Evolutionary conservation across 2,329 filamentous ascomycete genomes (phyloP), one percentile per base, ranked within the genome.

Genomic region (Fonsecaea erecta): DNA sequence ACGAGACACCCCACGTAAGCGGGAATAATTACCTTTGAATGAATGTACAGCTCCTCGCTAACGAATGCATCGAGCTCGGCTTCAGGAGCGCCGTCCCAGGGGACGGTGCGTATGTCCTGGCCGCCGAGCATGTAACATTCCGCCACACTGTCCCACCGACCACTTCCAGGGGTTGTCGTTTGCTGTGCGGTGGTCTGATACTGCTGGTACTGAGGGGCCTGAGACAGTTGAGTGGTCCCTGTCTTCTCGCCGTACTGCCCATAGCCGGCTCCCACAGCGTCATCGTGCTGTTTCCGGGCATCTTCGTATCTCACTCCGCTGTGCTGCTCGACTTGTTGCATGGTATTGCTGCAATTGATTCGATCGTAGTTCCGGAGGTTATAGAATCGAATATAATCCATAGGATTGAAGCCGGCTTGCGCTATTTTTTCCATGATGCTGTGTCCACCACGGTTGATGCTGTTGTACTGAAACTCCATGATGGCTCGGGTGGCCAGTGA

Each of bases 381-480:
- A 80, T 92, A 95, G 79, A 95, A 95, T 56, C 87, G 84, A 71
- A 96, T 91, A 77, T 93, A 95, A 51, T 87, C 80, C 73, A 84
- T 81, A 0, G 90, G 89, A 73, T 94, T 83, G 56, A 93, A 83
- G 8, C 91, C 90, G 34, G 85, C 83, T 61, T 84, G 81, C 18
- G 82, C 81, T 59, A 93, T 84, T 52, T 82, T 83, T 75, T 93
- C 90, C 74, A 93, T 88, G 74, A 96, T 95, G 64, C 87, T 90
- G 75, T 91, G 80, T 2, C 90, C 90, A 34, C 90, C 90, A 37
- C 91, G 86, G 76, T 87, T 90, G 78, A 95, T 95, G 58, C 86
- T 90, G 73, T 87, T 83, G 78, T 95, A 94, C 74, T 95, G 91
- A 76, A 90, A 94, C 75, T 95, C 91, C 90, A 95, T 93, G 73